Evolutionary conservation across 805 yeast genomes (phyloP).

Genomic region (Candida bentonensis): DNA sequence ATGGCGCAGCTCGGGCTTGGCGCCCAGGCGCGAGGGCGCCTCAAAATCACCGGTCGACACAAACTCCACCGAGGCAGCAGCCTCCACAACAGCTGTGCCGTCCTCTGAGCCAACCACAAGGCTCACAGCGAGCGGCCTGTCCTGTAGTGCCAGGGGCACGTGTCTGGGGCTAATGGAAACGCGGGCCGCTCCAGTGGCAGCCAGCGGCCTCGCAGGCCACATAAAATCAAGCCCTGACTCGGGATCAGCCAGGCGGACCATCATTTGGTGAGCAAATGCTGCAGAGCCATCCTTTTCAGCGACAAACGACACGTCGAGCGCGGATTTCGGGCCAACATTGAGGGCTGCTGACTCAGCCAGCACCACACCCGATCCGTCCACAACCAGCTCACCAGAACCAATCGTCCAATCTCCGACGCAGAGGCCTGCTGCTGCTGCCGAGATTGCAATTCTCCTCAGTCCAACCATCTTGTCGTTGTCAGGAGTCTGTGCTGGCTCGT

Average conservation of each 20-base stretch:
- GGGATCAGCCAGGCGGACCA: background rate
- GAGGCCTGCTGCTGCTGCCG: too few relatives aligned
- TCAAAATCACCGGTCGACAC: conserved; percentile 3
- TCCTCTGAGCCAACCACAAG: conserved; percentile 19
- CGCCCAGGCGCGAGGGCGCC: conserved; percentile 20
- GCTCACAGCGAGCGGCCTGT: conserved; percentile 10
- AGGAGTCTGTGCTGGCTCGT: too few relatives aligned
- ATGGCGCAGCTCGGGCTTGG: conserved; percentile 49
- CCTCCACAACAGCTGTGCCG: conserved; percentile 3
- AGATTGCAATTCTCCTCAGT: too few relatives aligned
- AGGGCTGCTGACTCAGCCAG: too few relatives aligned
- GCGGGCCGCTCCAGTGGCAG: conserved; percentile 16
- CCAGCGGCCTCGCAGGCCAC: conserved; percentile 9
- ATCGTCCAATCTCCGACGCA: too few relatives aligned
- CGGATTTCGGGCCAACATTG: background rate
- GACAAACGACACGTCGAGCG: background rate
- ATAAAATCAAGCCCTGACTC: background rate
- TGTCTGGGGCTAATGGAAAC: conserved; percentile 15
- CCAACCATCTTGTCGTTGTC: too few relatives aligned
- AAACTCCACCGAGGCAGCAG: conserved; percentile 5
- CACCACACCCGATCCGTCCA: too few relatives aligned
- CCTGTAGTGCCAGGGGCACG: conserved; percentile 18
- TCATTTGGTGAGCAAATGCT: background rate
- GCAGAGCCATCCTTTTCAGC: background rate
- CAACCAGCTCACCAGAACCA: too few relatives aligned